These are phyloP conservation scores for Hericium rajendrae DNA, from an alignment of 768 basidiomycete species.

Conservation along the genomic window DNA sequence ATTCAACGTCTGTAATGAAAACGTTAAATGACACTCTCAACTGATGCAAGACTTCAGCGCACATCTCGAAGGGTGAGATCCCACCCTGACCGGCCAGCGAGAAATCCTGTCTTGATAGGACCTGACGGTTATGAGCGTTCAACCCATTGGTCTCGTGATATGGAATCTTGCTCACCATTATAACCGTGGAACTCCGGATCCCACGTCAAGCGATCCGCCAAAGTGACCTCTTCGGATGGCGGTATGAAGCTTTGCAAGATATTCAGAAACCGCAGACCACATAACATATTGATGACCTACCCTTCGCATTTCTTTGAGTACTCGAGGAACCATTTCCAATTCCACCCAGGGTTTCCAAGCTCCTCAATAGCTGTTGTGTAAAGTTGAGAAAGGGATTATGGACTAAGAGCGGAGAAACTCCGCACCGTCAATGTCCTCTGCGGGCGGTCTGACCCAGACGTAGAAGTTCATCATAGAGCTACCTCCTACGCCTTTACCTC, in stretches of 20 bases:
- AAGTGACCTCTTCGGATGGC: constrained; percentile 20
- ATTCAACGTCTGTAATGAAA: constrained; percentile 1
- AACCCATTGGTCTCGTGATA: background rate
- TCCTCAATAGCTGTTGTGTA: constrained; percentile 24
- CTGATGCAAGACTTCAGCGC: background rate
- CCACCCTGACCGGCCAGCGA: constrained; percentile 4
- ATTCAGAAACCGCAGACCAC: background rate
- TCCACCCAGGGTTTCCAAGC: constrained; percentile 48
- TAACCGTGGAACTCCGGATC: background rate
- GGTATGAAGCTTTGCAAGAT: background rate
- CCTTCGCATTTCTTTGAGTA: constrained; percentile 29
- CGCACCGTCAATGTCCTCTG: constrained; percentile 24
- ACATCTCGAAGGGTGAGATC: constrained; percentile 6
- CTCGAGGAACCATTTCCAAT: constrained; percentile 33
- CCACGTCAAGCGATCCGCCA: background rate
- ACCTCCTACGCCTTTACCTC: constrained; percentile 28
- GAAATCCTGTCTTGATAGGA: background rate
- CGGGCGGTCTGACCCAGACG: constrained; percentile 21
- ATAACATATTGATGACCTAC: background rate
- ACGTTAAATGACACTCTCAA: background rate
- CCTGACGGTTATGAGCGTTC: background rate
- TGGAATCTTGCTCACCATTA: background rate
- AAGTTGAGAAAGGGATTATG: background rate
- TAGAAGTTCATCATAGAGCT: constrained; percentile 36
- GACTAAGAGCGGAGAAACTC: too few species aligned